Base-by-base conservation (phyloP, 805 yeast species). In the Ogataea thermomethanolica region DNA sequence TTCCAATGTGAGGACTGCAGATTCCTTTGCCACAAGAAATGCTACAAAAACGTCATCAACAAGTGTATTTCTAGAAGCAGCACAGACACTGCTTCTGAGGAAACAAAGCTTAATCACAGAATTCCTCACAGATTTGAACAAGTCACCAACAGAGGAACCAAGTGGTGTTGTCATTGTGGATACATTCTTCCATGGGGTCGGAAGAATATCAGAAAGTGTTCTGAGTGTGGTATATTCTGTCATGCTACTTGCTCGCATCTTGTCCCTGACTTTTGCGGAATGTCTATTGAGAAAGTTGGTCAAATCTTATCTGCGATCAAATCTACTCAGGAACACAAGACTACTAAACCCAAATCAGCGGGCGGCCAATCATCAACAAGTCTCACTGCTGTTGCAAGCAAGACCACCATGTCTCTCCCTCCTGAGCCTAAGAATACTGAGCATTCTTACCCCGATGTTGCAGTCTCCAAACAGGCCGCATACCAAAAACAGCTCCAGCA, bases 151-250 rank as follows among this genome's bases (percentile, higher is more conserved):
- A 81, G 89, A 65, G 95, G 96, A 54, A 95, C 99, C 2, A 90
- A 91, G 59, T 93, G 99, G 99, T 93, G 99, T 67, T 93, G 98
- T 54, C 99, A 93, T 61, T 93, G 99, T 74, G 99, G 99, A 46
- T 88, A 88, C 59, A 81, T 93, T 37, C 71, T 93, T 47, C 98
- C 99, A 12, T 83, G 96, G 84, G 96, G 98, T 38, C 79, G 83
- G 56, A 89, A 88, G 62, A 89, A 86, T 53, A 95, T 90, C 8
- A 75, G 96, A 37, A 93, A 88, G 61, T 91, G 99, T 72, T 69
- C 84, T 4, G 93, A 85, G 51, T 93, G 99, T 78, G 95, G 95
- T 23, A 79, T 89, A 14, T 87, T 91, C 83, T 91, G 96, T 55
- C 99, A 93, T 59, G 76, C 93, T 3, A 79, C 80, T 32, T 93